phyloP scores from a whole-genome alignment of 129 eudicot genomes.

The Saposhnikovia divaricata region DNA sequence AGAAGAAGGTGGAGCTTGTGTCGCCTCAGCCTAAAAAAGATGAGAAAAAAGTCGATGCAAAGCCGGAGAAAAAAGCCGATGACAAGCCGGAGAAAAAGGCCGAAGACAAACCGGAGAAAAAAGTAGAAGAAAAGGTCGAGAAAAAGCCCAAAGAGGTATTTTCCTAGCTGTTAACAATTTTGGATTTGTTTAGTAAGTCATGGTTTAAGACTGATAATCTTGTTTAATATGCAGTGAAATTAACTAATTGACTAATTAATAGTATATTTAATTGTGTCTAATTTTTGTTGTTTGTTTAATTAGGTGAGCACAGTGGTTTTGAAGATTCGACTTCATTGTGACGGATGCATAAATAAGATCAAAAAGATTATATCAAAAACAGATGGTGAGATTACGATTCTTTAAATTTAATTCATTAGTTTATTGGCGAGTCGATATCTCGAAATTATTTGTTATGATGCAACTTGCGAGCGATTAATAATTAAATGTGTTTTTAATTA shows the following conservation, averaged over 20 bases:
- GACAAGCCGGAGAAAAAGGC: slow-evolving; percentile 25
- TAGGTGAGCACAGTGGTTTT: slow-evolving; percentile 36
- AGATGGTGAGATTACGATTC: slow-evolving; percentile 31
- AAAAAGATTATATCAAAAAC: slow-evolving; percentile 33
- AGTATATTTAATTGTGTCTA: not conserved
- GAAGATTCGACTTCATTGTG: slow-evolving; percentile 53
- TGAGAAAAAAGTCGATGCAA: slow-evolving; percentile 13
- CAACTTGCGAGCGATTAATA: not conserved
- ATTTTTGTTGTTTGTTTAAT: slow-evolving; percentile 16
- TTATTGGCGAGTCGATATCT: not conserved
- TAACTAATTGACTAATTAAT: not conserved
- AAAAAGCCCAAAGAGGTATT: slow-evolving; percentile 44
- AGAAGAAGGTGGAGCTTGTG: slow-evolving; percentile 50
- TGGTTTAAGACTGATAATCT: not conserved
- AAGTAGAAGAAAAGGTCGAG: slow-evolving; percentile 18
- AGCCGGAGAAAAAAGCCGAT: slow-evolving; percentile 13
- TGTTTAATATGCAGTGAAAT: not conserved
- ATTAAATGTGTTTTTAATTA: not conserved
- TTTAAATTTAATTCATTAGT: not conserved
- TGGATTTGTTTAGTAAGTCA: not conserved
- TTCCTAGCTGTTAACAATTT: not conserved
- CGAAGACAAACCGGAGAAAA: slow-evolving; percentile 20
- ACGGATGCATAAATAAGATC: slow-evolving; percentile 56
- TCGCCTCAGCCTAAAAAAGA: slow-evolving; percentile 48
- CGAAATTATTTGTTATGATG: not conserved